Percentiles rank a stretch among this genome's conserved stretches.
These are phyloP conservation scores for Nothopassalora personata DNA, from an alignment of 2,329 filamentous ascomycete genomes.

Conservation along the genomic window DNA sequence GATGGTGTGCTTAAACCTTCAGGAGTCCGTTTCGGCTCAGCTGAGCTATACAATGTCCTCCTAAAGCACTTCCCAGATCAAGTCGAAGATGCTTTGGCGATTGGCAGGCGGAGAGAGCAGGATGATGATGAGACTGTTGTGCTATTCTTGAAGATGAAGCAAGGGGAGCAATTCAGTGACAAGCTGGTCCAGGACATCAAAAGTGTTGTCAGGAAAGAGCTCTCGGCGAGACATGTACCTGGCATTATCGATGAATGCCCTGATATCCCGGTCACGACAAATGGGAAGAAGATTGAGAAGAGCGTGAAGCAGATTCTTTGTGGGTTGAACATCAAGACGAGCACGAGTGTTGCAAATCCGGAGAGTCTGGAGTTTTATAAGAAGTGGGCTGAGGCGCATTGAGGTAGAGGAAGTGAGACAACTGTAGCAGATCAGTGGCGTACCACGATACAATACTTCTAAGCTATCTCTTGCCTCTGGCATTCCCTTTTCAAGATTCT, in stretches of 20 bases:
- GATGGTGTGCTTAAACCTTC: constrained; percentile 91
- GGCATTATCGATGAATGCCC: constrained; percentile 74
- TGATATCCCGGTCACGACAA: constrained; percentile 85
- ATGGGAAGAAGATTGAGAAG: constrained; percentile 97
- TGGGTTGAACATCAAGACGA: constrained; percentile 78
- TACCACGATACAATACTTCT: not conserved
- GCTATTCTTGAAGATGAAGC: constrained; percentile 75
- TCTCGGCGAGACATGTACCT: constrained; percentile 87
- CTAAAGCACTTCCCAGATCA: constrained; percentile 73
- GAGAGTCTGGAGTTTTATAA: constrained; percentile 85
- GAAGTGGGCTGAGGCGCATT: constrained; percentile 61
- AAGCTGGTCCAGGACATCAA: constrained; percentile 62
- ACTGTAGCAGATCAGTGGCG: not conserved
- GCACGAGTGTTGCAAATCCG: constrained; percentile 88
- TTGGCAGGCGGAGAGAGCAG: constrained; percentile 65
- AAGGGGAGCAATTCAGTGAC: constrained; percentile 52
- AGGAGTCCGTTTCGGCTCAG: constrained; percentile 85
- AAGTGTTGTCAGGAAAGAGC: constrained; percentile 63
- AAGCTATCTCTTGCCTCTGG: not conserved
- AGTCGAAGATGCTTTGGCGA: constrained; percentile 80
- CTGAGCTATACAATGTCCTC: constrained; percentile 95
- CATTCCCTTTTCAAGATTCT: not conserved
- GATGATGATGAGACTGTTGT: constrained; percentile 84
- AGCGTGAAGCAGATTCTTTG: constrained; percentile 95
- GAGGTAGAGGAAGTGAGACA: not conserved